Evolutionary conservation across 108 stramenopile genomes (phyloP).

Genomic region (Nitzschia sp.): DNA sequence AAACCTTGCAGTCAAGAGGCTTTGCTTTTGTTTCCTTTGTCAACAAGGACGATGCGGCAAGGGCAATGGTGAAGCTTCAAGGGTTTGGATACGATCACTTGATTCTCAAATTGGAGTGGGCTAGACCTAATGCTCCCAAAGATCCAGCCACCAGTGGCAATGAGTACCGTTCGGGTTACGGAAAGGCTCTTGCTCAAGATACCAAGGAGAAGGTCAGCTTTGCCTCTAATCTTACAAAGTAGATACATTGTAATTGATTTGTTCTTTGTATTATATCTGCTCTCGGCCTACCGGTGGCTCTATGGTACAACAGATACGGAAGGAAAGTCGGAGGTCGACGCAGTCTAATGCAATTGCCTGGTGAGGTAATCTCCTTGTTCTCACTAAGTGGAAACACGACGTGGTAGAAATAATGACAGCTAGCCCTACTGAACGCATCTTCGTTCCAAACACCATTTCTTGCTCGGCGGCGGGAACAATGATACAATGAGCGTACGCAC

Average conservation of each 20-base stretch:
- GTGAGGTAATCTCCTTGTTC: no score
- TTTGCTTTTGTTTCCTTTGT: slow-evolving; percentile 97
- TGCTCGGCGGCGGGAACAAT: no score
- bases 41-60: slow-evolving; percentile 87
- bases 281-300: no score
- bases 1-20: slow-evolving; percentile 89
- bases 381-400: no score
- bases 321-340: no score
- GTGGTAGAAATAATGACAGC: no score
- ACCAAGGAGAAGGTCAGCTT: slow-evolving; percentile 94
- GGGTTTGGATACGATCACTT: slow-evolving; percentile 99
- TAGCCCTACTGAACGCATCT: no score
- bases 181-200: slow-evolving; percentile 97
- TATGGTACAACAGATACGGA: no score
- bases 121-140: slow-evolving; percentile 92
- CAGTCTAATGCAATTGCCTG: no score
- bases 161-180: slow-evolving; percentile 91
- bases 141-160: slow-evolving; percentile 77
- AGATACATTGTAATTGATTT: neutral
- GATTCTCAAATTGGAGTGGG: slow-evolving; percentile 99
- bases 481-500: no score
- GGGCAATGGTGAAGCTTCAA: slow-evolving; percentile 94
- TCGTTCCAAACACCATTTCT: no score
- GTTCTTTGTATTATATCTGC: neutral
- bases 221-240: slow-evolving; percentile 92